Evolutionary conservation across 306 rosid genomes (phyloP).

Genomic region (Argentina anserina): DNA sequence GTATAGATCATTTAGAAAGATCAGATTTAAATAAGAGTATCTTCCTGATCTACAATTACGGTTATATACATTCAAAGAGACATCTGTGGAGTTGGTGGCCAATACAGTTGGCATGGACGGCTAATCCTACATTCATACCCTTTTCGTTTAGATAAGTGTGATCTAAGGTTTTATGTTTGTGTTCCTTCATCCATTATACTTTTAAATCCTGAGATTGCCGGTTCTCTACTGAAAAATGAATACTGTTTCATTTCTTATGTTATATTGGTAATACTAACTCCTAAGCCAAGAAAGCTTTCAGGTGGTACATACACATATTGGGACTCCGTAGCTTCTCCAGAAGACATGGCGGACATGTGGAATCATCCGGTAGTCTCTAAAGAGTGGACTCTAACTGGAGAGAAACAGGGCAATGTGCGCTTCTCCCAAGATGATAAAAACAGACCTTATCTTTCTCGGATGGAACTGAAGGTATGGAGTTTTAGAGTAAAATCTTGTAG

Average conservation of each 20-base stretch:
- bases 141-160: background rate
- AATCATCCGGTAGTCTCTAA: constrained; percentile 55
- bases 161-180: background rate
- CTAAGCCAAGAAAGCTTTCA: constrained; percentile 5
- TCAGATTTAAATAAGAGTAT: no score
- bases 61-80: background rate
- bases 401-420: constrained; percentile 57
- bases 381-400: constrained; percentile 64
- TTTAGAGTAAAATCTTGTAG: background rate
- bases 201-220: background rate
- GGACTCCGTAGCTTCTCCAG: constrained; percentile 64
- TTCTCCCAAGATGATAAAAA: constrained; percentile 57
- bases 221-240: background rate
- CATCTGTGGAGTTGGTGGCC: background rate
- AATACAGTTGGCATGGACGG: constrained; percentile 9
- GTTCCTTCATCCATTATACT: background rate
- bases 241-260: background rate
- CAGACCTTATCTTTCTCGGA: constrained; percentile 65
- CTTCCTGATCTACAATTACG: background rate
- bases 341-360: constrained; percentile 91
- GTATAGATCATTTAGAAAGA: background rate
- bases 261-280: constrained; percentile 3
- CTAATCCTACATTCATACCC: background rate
- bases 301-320: constrained; percentile 42
- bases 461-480: constrained; percentile 68